These are phyloP conservation scores for Globisporangium nunn DNA, from an alignment of 352 stramenopile genomes.

Conservation along the genomic window DNA sequence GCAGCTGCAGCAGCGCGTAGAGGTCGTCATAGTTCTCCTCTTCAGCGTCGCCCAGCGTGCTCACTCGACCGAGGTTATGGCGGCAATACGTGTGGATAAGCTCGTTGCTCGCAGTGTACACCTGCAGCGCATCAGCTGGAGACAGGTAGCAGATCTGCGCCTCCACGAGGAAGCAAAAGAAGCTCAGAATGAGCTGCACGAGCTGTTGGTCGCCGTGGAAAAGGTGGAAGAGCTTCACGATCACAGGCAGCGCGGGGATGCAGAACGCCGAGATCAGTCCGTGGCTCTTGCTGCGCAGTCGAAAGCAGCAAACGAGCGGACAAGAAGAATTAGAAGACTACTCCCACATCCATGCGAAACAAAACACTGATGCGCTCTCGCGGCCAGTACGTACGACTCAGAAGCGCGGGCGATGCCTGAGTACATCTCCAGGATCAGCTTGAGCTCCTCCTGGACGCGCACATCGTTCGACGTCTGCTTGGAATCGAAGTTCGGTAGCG, in stretches of 20 bases:
- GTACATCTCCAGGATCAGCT: constrained; percentile 75
- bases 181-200: constrained; percentile 64
- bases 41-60: constrained; percentile 49
- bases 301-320: too few relatives aligned
- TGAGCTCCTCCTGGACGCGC: constrained; percentile 62
- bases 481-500: constrained; percentile 45
- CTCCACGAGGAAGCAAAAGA: constrained; percentile 76
- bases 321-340: background rate
- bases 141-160: constrained; percentile 74
- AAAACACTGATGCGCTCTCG: too few relatives aligned
- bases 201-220: constrained; percentile 72
- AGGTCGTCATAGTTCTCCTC: constrained; percentile 76
- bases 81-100: constrained; percentile 63
- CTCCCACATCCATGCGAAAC: background rate
- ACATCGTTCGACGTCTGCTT: constrained; percentile 60
- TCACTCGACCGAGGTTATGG: constrained; percentile 67
- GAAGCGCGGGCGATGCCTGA: constrained; percentile 64
- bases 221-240: constrained; percentile 70
- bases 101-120: constrained; percentile 67
- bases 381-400: constrained; percentile 35
- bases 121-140: constrained; percentile 54
- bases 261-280: constrained; percentile 55
- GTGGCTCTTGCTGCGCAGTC: constrained; percentile 33
- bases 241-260: constrained; percentile 57
- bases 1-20: constrained; percentile 64